Conservation (phyloP, 2,329 filamentous ascomycete species). For the Curvularia verruculosa region DNA sequence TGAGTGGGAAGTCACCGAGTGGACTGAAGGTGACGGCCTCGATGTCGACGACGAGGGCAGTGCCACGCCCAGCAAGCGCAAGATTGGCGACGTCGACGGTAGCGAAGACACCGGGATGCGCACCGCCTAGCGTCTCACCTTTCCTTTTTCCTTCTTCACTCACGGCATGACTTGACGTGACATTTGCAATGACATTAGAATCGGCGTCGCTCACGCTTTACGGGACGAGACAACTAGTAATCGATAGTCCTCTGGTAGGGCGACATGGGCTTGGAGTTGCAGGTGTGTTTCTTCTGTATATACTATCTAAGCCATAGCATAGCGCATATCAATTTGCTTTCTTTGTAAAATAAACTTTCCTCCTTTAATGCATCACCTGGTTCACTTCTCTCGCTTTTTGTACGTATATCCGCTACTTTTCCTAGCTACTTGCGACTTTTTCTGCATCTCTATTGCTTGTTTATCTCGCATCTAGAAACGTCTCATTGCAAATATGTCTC, state of each 20-base stretch:
- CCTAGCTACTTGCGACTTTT: not conserved
- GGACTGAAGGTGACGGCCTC: conserved; percentile 48
- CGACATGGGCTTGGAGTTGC: conserved; percentile 24
- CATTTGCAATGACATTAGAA: conserved; percentile 25
- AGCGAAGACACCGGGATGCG: conserved; percentile 44
- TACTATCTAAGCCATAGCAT: conserved; percentile 13
- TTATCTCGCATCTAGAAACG: not conserved
- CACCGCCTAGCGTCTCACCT: conserved; percentile 22
- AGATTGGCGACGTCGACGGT: conserved; percentile 40
- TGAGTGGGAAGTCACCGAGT: conserved; percentile 87
- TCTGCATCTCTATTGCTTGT: not conserved
- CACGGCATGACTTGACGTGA: conserved; percentile 4
- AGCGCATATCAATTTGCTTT: conserved; percentile 16
- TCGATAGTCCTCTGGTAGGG: conserved; percentile 15
- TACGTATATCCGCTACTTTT: not conserved
- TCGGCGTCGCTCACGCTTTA: conserved; percentile 37
- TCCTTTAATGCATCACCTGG: not conserved
- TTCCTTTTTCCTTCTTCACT: not conserved
- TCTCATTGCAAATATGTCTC: not conserved
- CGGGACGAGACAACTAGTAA: conserved; percentile 12
- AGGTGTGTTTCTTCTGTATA: conserved; percentile 21
- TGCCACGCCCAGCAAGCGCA: conserved; percentile 41
- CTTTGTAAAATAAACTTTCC: conserved; percentile 4
- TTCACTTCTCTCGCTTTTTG: not conserved
- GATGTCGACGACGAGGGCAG: conserved; percentile 46